Percentiles rank a stretch among this genome's conserved stretches.
Evolutionary conservation across 106 monocot genomes (phyloP).

Genomic region (Dendrobium nobile): DNA sequence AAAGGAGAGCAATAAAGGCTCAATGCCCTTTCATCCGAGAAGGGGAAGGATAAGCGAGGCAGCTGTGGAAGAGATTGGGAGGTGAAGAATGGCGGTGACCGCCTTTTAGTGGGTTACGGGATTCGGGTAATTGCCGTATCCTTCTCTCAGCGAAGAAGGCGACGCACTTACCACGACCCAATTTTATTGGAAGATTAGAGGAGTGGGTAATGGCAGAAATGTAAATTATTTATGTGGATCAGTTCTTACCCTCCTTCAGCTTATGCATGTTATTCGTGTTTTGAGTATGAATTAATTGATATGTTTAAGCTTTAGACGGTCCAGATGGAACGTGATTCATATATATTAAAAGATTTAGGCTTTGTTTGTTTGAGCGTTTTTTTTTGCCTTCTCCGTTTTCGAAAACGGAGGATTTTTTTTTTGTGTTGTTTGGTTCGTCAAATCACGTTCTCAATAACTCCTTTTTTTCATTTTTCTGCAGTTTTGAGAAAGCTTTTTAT

Average conservation of each 20-base stretch:
- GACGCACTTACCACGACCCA: background rate
- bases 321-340: too few relatives aligned
- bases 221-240: background rate
- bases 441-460: too few relatives aligned
- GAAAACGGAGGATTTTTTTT: too few relatives aligned
- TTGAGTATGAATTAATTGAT: too few relatives aligned
- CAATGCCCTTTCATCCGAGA: background rate
- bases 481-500: too few relatives aligned
- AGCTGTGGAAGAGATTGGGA: background rate
- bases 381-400: too few relatives aligned
- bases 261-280: too few relatives aligned
- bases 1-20: background rate
- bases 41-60: background rate
- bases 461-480: too few relatives aligned
- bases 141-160: background rate
- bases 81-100: constrained; percentile 8
- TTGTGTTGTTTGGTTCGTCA: too few relatives aligned
- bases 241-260: background rate
- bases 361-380: too few relatives aligned
- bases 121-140: background rate
- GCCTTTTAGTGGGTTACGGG: background rate
- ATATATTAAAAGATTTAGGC: too few relatives aligned
- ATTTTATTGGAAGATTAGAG: background rate
- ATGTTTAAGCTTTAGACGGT: too few relatives aligned
- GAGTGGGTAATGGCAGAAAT: background rate